These are phyloP conservation scores for Taphrina flavorubra DNA, from an alignment of 1,139 yeast genomes.

Conservation along the genomic window DNA sequence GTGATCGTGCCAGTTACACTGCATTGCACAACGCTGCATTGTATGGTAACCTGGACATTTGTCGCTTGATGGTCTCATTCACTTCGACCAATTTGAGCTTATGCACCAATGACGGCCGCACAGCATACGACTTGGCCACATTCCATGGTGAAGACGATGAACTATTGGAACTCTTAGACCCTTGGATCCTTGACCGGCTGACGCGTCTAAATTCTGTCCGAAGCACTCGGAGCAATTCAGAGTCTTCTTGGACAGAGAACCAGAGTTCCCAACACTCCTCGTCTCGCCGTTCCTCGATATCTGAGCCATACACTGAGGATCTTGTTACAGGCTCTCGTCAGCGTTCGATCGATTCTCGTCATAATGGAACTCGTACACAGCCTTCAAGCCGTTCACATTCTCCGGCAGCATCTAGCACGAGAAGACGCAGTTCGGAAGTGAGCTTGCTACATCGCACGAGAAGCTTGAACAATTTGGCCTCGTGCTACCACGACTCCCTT, in stretches of 20 bases:
- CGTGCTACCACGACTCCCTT: not conserved
- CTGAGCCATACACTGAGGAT: not conserved
- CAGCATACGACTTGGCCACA: slow-evolving; percentile 34
- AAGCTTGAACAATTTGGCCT: not conserved
- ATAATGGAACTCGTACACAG: slow-evolving; percentile 13
- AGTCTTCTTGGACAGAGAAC: slow-evolving; percentile 1
- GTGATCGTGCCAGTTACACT: slow-evolving; percentile 80
- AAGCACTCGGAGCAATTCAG: slow-evolving; percentile 14
- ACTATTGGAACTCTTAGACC: slow-evolving; percentile 16
- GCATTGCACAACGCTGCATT: slow-evolving; percentile 87
- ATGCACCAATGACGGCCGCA: slow-evolving; percentile 30
- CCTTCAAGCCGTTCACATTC: slow-evolving; percentile 21
- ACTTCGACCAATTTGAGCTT: slow-evolving; percentile 56
- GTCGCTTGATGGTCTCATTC: slow-evolving; percentile 61
- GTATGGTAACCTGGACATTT: slow-evolving; percentile 68
- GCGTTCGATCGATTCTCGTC: slow-evolving; percentile 4
- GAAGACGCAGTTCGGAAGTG: slow-evolving; percentile 3
- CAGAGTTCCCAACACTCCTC: not conserved
- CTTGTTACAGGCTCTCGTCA: not conserved
- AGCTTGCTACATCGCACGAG: slow-evolving; percentile 1
- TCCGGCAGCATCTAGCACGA: not conserved
- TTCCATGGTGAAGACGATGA: slow-evolving; percentile 12
- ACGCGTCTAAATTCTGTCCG: not conserved
- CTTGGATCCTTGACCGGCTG: slow-evolving; percentile 8
- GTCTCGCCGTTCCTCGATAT: not conserved